Percentiles rank a stretch among this genome's conserved stretches.
Evolutionary conservation across 2,329 filamentous ascomycete genomes (phyloP).

Genomic region (Cladobotryum protrusum): DNA sequence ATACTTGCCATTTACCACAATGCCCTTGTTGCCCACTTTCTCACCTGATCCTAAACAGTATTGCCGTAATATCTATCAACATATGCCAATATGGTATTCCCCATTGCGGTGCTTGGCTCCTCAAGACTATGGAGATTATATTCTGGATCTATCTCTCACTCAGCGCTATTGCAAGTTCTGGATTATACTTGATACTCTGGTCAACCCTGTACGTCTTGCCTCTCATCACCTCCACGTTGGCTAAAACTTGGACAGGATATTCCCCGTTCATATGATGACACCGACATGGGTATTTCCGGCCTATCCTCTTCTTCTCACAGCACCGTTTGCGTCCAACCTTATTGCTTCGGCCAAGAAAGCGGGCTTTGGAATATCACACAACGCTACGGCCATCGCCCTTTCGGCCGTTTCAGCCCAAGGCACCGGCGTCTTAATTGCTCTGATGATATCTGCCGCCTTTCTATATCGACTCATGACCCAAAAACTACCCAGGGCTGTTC

Average conservation of each 20-base stretch:
- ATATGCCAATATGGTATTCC: slow-evolving; percentile 68
- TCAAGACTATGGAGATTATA: slow-evolving; percentile 52
- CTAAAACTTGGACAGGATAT: slow-evolving; percentile 30
- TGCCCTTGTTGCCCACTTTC: not conserved
- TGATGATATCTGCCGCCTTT: slow-evolving; percentile 81
- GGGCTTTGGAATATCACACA: slow-evolving; percentile 18
- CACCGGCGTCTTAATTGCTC: slow-evolving; percentile 49
- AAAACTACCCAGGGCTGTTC: slow-evolving; percentile 69
- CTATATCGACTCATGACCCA: slow-evolving; percentile 85
- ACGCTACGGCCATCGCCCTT: slow-evolving; percentile 41
- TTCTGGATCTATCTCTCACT: slow-evolving; percentile 71
- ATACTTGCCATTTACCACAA: not conserved
- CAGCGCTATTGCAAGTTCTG: slow-evolving; percentile 60
- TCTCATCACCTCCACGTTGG: not conserved
- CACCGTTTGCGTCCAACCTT: slow-evolving; percentile 61
- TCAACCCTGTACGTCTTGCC: slow-evolving; percentile 44
- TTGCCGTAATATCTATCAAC: slow-evolving; percentile 72
- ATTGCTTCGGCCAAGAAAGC: slow-evolving; percentile 34
- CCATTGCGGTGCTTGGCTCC: slow-evolving; percentile 57
- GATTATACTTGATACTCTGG: slow-evolving; percentile 70
- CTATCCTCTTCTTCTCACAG: slow-evolving; percentile 72
- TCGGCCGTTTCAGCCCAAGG: slow-evolving; percentile 47
- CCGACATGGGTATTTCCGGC: slow-evolving; percentile 84
- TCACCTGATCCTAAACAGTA: slow-evolving; percentile 37
- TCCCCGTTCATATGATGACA: slow-evolving; percentile 75